These are phyloP conservation scores for Sporothrix humicola DNA, from an alignment of 2,329 filamentous ascomycete species.

Conservation along the genomic window DNA sequence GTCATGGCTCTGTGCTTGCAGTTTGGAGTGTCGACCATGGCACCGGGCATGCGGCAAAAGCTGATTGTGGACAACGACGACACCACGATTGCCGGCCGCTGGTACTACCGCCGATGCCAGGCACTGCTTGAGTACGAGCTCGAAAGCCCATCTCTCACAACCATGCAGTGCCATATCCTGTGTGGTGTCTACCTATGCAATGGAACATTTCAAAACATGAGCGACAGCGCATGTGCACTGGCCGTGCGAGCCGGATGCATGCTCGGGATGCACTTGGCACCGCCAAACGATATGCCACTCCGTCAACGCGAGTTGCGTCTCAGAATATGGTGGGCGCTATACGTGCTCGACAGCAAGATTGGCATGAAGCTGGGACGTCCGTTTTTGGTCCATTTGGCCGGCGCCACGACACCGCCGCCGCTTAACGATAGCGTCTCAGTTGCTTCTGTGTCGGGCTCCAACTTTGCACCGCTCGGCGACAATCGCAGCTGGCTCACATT, in stretches of 20 bases:
- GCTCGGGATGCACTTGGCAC: conserved; percentile 50
- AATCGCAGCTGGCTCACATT: conserved; percentile 29
- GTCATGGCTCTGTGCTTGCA: conserved; percentile 55
- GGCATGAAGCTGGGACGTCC: conserved; percentile 35
- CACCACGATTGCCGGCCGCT: conserved; percentile 47
- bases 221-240: conserved; percentile 6
- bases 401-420: background rate
- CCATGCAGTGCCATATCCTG: conserved; percentile 50
- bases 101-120: conserved; percentile 50
- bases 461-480: conserved; percentile 28
- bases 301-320: conserved; percentile 28
- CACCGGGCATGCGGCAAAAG: conserved; percentile 17
- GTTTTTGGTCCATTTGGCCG: background rate
- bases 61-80: conserved; percentile 37
- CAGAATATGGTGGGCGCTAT: conserved; percentile 35
- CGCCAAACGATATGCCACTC: conserved; percentile 42
- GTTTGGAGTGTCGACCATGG: conserved; percentile 42
- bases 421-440: conserved; percentile 10
- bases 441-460: conserved; percentile 4
- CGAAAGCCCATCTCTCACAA: conserved; percentile 48
- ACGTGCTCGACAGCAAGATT: conserved; percentile 34
- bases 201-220: conserved; percentile 45
- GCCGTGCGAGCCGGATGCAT: conserved; percentile 49
- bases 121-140: conserved; percentile 45
- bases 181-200: conserved; percentile 48